Evolutionary conservation across 371 early-diverging fungal species (phyloP), one percentile per base, ranked within the genome.

Genomic region (Mucor indicus): DNA sequence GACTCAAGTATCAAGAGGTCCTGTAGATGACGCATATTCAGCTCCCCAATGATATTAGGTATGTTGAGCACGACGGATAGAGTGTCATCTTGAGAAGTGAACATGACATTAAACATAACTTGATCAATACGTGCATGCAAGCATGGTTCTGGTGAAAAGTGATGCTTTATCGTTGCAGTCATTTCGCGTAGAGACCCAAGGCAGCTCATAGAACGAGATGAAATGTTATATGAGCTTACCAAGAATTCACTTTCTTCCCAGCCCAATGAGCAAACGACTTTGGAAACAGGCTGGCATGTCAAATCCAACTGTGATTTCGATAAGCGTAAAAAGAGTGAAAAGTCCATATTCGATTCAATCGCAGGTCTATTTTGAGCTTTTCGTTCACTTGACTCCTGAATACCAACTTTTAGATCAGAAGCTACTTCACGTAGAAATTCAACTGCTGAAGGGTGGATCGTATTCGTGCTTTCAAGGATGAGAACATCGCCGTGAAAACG

Each of bases 71-170:
- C 55, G 8, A 80, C 68, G 11, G 83, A 80, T 31, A 79, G 51
- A 44, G 51, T 45, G 49, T 54, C 29, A 46, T 78, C 46, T 37
- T 67, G 70, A 0, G 79, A 77, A 24, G 72, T 79, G 11, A 84
- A 64, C 51, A 77, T 77, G 1, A 71, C 78, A 46, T 81, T 85
- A 44, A 83, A 79, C 27, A 72, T 48, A 40, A 82, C 60, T 4
- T 77, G 71, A 17, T 85, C 79, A 12, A 90, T 69, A 38, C 74
- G 80, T 7, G 79, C 76, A 25, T 67, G 66, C 31, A 91, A 56
- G 44, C 90, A 90, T 36, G 89, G 83, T 53, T 91, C 90, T 10
- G 90, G 90, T 9, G 92, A 92, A 53, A 89, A 92, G 12, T 81
- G 72, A 49, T 92, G 90, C 13, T 84, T 85, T 21, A 91, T 72